Conservation (phyloP, 495 filamentous ascomycete genomes). For the Hypomontagnella submonticulosa region DNA sequence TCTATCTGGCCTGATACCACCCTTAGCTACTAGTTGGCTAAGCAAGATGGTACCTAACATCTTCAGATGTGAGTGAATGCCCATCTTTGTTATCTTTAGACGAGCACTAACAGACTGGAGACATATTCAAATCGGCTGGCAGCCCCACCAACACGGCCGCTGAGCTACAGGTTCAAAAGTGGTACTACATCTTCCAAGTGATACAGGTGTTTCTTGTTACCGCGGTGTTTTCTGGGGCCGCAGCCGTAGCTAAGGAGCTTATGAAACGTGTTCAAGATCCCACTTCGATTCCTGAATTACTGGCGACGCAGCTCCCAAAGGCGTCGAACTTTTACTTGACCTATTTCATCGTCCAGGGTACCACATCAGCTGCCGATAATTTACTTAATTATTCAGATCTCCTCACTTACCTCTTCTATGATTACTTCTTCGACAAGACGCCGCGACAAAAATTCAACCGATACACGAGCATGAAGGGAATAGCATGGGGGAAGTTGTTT, state of each 20-base stretch:
- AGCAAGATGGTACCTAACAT: conserved; percentile 84
- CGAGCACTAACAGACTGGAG: conserved; percentile 47
- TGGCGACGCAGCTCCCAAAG: conserved; percentile 78
- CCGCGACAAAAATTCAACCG: conserved; percentile 80
- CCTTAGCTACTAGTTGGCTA: conserved; percentile 76
- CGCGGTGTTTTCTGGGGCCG: conserved; percentile 71
- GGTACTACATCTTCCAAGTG: conserved; percentile 89
- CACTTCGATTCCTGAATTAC: conserved; percentile 63
- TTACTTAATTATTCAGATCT: conserved; percentile 53
- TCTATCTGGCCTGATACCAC: conserved; percentile 81
- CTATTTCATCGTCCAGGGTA: conserved; percentile 87
- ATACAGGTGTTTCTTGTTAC: conserved; percentile 91
- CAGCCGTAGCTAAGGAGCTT: conserved; percentile 71
- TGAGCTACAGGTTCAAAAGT: conserved; percentile 82
- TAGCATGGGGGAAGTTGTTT: conserved; percentile 68
- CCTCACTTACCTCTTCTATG: conserved; percentile 70
- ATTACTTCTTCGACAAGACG: conserved; percentile 72
- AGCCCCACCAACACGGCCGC: conserved; percentile 75
- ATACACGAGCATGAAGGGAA: conserved; percentile 63
- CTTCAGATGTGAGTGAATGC: conserved; percentile 68
- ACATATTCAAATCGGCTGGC: conserved; percentile 77
- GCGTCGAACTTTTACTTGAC: conserved; percentile 92
- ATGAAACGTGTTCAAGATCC: conserved; percentile 71
- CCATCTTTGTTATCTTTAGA: background rate
- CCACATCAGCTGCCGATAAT: conserved; percentile 76